Evolutionary conservation across 2,329 filamentous ascomycete species (phyloP), one percentile per base, ranked within the genome.

Genomic region (Ceratocystis papillata): DNA sequence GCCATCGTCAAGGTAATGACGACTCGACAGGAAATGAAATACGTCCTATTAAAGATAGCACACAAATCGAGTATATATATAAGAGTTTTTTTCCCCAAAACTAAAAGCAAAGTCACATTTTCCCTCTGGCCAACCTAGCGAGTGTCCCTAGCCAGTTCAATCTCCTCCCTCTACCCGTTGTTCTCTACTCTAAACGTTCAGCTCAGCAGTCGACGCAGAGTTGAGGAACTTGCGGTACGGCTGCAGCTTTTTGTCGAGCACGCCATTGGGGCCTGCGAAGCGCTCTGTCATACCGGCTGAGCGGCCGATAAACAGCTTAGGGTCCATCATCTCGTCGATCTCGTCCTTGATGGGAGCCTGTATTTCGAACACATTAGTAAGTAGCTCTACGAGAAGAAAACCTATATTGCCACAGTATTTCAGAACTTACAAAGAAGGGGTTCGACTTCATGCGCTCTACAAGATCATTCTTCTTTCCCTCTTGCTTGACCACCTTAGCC

Each of bases 361-460:
- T 28, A 44, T 20, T 28, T 41, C 25, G 57, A 5, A 46, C 28
- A 28, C 33, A 30, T 41, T 28, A 62, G 59, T 53, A 48, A 45
- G 25, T 7, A 3, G 15, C 44, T 10, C 0, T 7, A 46, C 1
- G 8, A 25, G 28, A 62, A n/a, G 25, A 8, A 28, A 55, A 17
- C 15, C 6, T 17, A 46, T 5, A 33, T n/a, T 1, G 5, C 12
- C 6, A 7, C 4, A 28, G 5, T 30, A 30, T 30, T 33, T 30
- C 15, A 33, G 5, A 62, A 67, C 65, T 61, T 64, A 64, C 79
- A 78, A 96, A 96, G 79, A 89, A 96, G 55, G 84, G 78, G 53
- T 81, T 87, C 63, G 77, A 79, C 73, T 83, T 84, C 73, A 96
- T 91, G 15, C 91, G 79, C 69, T 89, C 85, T 15, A 96, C 84